These are phyloP conservation scores for Fraxinus baroniana DNA, from an alignment of 305 asterid species.

Conservation along the genomic window DNA sequence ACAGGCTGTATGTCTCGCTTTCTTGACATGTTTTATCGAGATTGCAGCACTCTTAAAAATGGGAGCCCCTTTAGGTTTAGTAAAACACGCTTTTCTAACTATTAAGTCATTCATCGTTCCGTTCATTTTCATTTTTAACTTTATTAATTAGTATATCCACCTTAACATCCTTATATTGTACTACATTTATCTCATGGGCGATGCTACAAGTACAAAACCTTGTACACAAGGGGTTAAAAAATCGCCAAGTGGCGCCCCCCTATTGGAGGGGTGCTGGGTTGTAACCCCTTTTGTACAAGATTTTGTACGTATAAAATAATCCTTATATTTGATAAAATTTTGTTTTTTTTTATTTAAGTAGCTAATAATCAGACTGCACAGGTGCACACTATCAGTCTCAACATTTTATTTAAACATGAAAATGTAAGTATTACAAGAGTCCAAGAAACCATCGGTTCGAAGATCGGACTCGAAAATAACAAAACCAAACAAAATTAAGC, in stretches of 20 bases:
- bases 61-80: not conserved
- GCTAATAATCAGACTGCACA: not conserved
- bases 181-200: too few species aligned
- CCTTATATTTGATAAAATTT: too few species aligned
- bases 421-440: not conserved
- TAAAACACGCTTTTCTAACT: not conserved
- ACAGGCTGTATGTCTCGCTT: not conserved
- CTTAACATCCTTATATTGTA: not conserved
- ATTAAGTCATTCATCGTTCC: not conserved
- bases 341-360: not conserved
- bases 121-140: not conserved
- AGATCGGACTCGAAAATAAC: not conserved
- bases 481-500: not conserved
- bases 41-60: not conserved
- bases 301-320: too few species aligned
- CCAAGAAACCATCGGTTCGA: not conserved
- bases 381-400: not conserved
- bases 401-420: not conserved
- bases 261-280: too few species aligned
- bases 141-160: not conserved
- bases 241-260: too few species aligned
- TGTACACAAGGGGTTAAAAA: too few species aligned
- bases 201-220: too few species aligned
- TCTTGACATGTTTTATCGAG: not conserved
- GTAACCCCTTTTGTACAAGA: too few species aligned